Percentiles rank a stretch among this genome's conserved stretches.
Conservation (phyloP, 2,329 filamentous ascomycete species). For the Aurifilum marmelostoma region DNA sequence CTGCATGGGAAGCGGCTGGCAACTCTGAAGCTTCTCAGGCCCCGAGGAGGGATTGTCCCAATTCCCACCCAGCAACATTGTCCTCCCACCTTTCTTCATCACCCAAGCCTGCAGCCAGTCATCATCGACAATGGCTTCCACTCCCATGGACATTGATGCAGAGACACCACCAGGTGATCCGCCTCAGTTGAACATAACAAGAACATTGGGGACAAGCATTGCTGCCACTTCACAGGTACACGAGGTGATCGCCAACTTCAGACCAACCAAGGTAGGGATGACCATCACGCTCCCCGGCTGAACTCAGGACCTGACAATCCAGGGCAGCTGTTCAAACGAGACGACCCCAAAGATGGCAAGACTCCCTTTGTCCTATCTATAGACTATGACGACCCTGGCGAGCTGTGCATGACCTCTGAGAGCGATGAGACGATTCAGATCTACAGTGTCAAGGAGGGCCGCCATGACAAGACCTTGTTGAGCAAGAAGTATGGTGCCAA, state of each 20-base stretch:
- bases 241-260: conserved; percentile 77
- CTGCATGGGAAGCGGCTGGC: conserved; percentile 16
- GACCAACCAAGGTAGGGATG: conserved; percentile 72
- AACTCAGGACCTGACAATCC: background rate
- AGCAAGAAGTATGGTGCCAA: conserved; percentile 98
- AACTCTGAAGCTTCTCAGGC: background rate
- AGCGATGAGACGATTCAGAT: conserved; percentile 96
- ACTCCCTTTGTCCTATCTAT: conserved; percentile 76
- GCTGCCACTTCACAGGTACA: conserved; percentile 67
- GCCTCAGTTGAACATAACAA: conserved; percentile 52
- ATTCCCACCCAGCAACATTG: background rate
- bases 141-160: conserved; percentile 61
- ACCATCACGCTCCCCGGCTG: background rate
- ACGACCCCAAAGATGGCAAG: conserved; percentile 56
- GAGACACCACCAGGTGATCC: conserved; percentile 45
- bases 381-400: conserved; percentile 94
- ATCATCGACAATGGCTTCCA: conserved; percentile 49
- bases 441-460: conserved; percentile 90
- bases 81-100: background rate
- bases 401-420: conserved; percentile 86
- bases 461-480: conserved; percentile 83
- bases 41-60: background rate
- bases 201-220: conserved; percentile 47
- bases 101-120: background rate
- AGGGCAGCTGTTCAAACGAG: conserved; percentile 60